Percentiles rank a stretch among this genome's conserved stretches.
These are phyloP conservation scores for Chenopodium suecicum DNA, from an alignment of 148 eudicot species.

Conservation along the genomic window DNA sequence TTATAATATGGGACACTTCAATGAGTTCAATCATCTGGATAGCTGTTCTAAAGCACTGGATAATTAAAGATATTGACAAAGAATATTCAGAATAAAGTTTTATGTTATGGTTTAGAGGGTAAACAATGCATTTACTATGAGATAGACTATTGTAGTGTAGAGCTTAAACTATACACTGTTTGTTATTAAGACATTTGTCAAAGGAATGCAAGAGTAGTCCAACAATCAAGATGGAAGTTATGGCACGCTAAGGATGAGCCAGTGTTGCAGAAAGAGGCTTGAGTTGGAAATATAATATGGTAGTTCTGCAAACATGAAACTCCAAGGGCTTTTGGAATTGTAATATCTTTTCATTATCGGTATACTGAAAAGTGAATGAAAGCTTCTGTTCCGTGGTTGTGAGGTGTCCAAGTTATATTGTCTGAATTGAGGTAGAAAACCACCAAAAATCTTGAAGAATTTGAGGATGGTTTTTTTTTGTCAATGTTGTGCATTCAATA, in stretches of 20 bases:
- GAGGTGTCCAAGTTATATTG: not conserved
- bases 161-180: not conserved
- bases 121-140: not conserved
- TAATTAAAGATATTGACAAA: not conserved
- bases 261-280: not conserved
- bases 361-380: not conserved
- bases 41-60: not conserved
- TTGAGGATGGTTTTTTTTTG: not conserved
- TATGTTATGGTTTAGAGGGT: not conserved
- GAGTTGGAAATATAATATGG: not conserved
- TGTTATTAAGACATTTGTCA: too few species aligned
- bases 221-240: not conserved
- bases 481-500: not conserved
- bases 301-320: not conserved
- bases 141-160: not conserved
- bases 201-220: not conserved
- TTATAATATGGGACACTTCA: not conserved
- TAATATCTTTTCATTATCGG: not conserved
- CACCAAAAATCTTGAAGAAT: not conserved
- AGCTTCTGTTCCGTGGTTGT: not conserved
- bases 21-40: not conserved
- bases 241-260: not conserved
- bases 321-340: not conserved
- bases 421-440: not conserved
- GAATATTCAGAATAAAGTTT: not conserved